These are phyloP conservation scores for Mangifera indica DNA, from an alignment of 345 rosid genomes.

Conservation along the genomic window DNA sequence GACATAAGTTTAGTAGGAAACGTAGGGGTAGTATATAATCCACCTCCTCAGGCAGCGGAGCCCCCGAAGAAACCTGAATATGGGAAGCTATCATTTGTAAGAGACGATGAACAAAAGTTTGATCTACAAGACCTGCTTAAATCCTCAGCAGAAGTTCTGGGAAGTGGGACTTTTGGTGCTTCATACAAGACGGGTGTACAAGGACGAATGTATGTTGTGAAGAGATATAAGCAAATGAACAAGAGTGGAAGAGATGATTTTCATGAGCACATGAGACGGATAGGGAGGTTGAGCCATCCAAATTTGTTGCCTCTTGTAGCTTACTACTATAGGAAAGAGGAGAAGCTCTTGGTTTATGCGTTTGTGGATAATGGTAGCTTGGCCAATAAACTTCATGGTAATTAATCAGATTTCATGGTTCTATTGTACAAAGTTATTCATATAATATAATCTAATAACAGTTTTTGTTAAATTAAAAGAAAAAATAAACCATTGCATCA, in stretches of 20 bases:
- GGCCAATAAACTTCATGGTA: conserved; percentile 74
- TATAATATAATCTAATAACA: too few species aligned
- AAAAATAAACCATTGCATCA: too few species aligned
- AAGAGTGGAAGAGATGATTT: conserved; percentile 64
- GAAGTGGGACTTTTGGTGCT: conserved; percentile 80
- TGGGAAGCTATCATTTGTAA: conserved; percentile 47
- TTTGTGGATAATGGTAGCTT: conserved; percentile 55
- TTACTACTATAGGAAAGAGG: conserved; percentile 70
- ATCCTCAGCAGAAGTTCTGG: conserved; percentile 79
- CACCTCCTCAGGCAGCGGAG: not conserved
- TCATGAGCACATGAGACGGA: conserved; percentile 61
- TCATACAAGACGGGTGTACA: conserved; percentile 59
- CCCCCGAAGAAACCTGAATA: conserved; percentile 30
- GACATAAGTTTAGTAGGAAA: not conserved
- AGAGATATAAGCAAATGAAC: conserved; percentile 79
- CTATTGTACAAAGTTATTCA: too few species aligned
- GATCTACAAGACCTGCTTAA: conserved; percentile 68
- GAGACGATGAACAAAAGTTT: conserved; percentile 48
- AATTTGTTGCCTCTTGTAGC: conserved; percentile 56
- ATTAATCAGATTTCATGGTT: not conserved
- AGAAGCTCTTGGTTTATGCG: conserved; percentile 62
- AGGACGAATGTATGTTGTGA: conserved; percentile 54
- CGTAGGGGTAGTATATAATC: not conserved
- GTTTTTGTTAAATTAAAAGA: too few species aligned
- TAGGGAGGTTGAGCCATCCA: conserved; percentile 60